Conservation (phyloP, 2,329 filamentous ascomycete species). For the Penicillium verrucosum region DNA sequence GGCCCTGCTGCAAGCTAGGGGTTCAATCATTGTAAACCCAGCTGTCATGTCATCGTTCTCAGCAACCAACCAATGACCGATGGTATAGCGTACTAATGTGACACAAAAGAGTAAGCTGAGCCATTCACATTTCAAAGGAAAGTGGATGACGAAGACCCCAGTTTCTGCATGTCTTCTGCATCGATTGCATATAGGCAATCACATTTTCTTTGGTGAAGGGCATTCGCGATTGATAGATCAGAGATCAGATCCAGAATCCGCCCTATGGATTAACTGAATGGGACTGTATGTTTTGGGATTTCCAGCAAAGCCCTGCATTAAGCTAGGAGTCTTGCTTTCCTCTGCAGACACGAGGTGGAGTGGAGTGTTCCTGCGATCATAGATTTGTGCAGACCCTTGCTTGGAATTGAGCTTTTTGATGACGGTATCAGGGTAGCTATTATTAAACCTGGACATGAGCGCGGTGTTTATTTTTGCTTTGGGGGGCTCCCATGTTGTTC, state of each 20-base stretch:
- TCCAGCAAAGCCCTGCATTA: conserved; percentile 6
- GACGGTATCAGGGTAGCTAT: not conserved
- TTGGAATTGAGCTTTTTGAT: conserved; percentile 5
- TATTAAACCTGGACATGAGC: not conserved
- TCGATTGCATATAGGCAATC: conserved; percentile 21
- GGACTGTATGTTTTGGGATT: not conserved
- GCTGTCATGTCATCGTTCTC: conserved; percentile 22
- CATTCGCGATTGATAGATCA: not conserved
- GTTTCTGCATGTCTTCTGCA: conserved; percentile 8
- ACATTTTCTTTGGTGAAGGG: conserved; percentile 1
- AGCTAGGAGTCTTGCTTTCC: conserved; percentile 16
- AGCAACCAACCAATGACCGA: not conserved
- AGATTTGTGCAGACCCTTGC: conserved; percentile 17
- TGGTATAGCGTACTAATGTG: not conserved
- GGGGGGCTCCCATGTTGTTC: not conserved
- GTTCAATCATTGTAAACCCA: conserved; percentile 19
- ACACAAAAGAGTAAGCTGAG: not conserved
- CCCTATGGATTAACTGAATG: not conserved
- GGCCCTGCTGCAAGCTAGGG: conserved; percentile 3
- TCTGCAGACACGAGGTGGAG: conserved; percentile 15
- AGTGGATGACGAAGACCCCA: conserved; percentile 4
- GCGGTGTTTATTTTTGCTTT: not conserved
- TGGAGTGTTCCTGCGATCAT: not conserved
- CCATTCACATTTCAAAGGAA: conserved; percentile 1
- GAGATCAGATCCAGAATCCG: not conserved